phyloP scores from a whole-genome alignment of 768 basidiomycete genomes.

The Russula emetica region DNA sequence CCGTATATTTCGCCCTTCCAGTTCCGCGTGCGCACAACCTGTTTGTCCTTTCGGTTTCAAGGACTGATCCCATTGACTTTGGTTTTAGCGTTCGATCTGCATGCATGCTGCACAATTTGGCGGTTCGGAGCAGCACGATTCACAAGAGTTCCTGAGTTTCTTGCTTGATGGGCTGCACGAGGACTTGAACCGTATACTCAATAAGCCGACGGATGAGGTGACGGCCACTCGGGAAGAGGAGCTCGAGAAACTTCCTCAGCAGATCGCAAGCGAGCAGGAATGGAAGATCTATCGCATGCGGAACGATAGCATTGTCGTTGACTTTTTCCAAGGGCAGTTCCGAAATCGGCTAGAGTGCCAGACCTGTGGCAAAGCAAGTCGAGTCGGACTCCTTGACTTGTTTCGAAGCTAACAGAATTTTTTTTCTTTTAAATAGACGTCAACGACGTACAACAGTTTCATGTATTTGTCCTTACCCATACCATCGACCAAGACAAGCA shows the following conservation, averaged over 20 bases:
- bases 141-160: conserved; percentile 94
- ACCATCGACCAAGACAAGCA: conserved; percentile 55
- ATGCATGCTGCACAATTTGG: conserved; percentile 66
- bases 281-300: conserved; percentile 87
- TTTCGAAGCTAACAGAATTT: conserved; percentile 21
- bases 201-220: conserved; percentile 58
- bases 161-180: conserved; percentile 94
- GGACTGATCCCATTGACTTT: conserved; percentile 29
- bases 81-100: conserved; percentile 52
- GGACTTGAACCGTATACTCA: conserved; percentile 84
- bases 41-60: neutral
- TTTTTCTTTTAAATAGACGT: conserved; percentile 55
- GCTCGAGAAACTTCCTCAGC: conserved; percentile 78
- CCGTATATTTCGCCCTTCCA: conserved; percentile 75
- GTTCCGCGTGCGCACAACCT: conserved; percentile 59
- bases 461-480: conserved; percentile 93
- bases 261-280: conserved; percentile 87
- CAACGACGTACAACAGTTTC: conserved; percentile 95
- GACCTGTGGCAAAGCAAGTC: conserved; percentile 78
- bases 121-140: conserved; percentile 91
- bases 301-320: conserved; percentile 92
- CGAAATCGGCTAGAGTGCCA: conserved; percentile 83
- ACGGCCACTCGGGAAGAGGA: conserved; percentile 83
- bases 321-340: conserved; percentile 98
- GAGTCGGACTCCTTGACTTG: conserved; percentile 25